Evolutionary conservation across 73 alveolate species (phyloP), one percentile per base, ranked within the genome.

Genomic region (Diophrys appendiculata): DNA sequence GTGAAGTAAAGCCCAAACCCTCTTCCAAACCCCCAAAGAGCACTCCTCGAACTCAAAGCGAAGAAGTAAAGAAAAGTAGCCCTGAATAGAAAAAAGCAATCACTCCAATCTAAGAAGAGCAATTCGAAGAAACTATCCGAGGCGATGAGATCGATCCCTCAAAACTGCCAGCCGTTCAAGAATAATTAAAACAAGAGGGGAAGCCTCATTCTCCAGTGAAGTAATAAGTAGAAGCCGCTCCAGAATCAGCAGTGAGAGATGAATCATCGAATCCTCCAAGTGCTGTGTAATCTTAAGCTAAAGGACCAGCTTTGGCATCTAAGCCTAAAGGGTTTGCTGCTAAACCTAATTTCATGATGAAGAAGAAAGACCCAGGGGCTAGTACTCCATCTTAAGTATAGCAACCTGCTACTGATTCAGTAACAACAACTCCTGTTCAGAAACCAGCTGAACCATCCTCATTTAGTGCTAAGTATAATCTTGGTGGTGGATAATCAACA

Each of bases 201-300:
- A n/a, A n/a, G n/a, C n/a, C n/a, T n/a, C n/a, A n/a, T n/a, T n/a
- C 60, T 43, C 60, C 60, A 43, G 60, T 11, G 60, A 43, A 43
- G 60, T 11, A n/a, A n/a, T n/a, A n/a, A n/a, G n/a, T n/a, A n/a
- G n/a, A n/a, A n/a, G n/a, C n/a, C n/a, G n/a, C n/a, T n/a, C n/a
- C n/a, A n/a, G n/a, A n/a, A n/a, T n/a, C n/a, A n/a, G n/a, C n/a
- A n/a, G n/a, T n/a, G n/a, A n/a, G n/a, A n/a, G n/a, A n/a, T n/a
- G n/a, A n/a, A n/a, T n/a, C n/a, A n/a, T n/a, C n/a, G n/a, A n/a
- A n/a, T n/a, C n/a, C n/a, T n/a, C n/a, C n/a, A n/a, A n/a, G n/a
- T 5, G 18, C 60, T 43, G 60, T 5, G 60, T 11, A 5, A 43
- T 43, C 60, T 11, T 5, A 5, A 43, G n/a, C 18, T 43, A 11